A percentile compares a stretch with the other conserved stretches of the same genome.
Conservation (phyloP, 441 rosid species). For the Erodium texanum region DNA sequence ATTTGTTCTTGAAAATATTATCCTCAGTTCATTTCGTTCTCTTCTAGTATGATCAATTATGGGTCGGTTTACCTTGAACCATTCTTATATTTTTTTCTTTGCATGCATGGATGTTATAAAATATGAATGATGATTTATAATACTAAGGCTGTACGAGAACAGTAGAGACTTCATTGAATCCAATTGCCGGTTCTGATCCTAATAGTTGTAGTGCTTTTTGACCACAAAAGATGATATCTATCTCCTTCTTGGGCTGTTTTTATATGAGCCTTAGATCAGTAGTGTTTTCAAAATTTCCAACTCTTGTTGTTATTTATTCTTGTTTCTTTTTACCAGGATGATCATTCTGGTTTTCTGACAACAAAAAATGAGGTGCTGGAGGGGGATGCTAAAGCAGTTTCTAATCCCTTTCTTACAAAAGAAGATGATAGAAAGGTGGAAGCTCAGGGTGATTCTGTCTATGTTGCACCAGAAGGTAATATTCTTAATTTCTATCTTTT, state of each 20-base stretch:
- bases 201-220: too few species aligned
- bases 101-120: not conserved
- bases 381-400: slow-evolving; percentile 1
- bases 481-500: not conserved
- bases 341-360: slow-evolving; percentile 11
- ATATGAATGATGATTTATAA: not conserved
- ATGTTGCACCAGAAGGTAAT: slow-evolving; percentile 10
- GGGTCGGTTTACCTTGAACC: not conserved
- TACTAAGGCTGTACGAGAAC: not conserved
- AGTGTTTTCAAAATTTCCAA: not conserved
- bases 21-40: not conserved
- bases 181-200: not conserved
- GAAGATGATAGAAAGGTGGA: slow-evolving; percentile 9
- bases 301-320: not conserved
- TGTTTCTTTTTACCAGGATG: slow-evolving; percentile 16
- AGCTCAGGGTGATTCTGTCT: slow-evolving; percentile 8
- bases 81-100: not conserved
- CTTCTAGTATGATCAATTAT: not conserved
- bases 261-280: not conserved
- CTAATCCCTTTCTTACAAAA: slow-evolving; percentile 10
- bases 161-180: not conserved
- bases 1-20: not conserved
- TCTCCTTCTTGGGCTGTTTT: not conserved
- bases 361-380: slow-evolving; percentile 8
- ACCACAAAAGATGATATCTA: not conserved